Base-by-base conservation (phyloP, 345 rosid genomes). In the Bretschneidera sinensis region DNA sequence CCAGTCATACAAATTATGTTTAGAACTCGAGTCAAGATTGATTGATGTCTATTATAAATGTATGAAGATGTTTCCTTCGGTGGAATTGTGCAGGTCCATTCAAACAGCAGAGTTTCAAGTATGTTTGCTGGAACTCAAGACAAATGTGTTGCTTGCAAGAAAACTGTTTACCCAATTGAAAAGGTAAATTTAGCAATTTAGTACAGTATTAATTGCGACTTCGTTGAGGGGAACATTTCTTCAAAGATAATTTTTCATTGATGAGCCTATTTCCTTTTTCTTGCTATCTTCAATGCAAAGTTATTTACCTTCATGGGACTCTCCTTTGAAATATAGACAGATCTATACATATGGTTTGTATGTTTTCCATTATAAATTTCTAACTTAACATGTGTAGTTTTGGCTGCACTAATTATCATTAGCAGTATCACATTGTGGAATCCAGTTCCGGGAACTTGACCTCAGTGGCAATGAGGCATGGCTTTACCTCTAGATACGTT, bases 101-200 rank as follows among this genome's bases (percentile, higher is more conserved):
- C 21, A 9, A 48, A 48, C 72, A 87, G 78, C 81, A 84, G 58
- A 72, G 78, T 87, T 73, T 80, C 83, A 14, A 80, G 81, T 39
- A 57, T 78, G 81, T 87, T 87, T 72, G 85, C 86, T 19, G 95
- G 95, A 61, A 87, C 90, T 59, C 95, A 84, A 64, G 95, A 87
- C 21, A 84, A 87, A 72, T 87, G 95, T 45, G 76, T 82, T 34
- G 79, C 88, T 52, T 87, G 90, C 79, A 84, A 77, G 68, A 87
- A 81, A 71, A 87, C 90, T 55, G 90, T 87, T 49, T 87, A 87
- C 63, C 95, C 90, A 0, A 56, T 84, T 45, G 95, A 87, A 75
- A 82, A 77, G 95, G 90, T 84, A 74, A 62, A 17, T 6, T 20
- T 52, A 0, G 35, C 17, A 19, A 28, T 31, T 58, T 22, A 1